These are phyloP conservation scores for Suillus hirtellus DNA, from an alignment of 768 basidiomycete genomes.

Conservation along the genomic window DNA sequence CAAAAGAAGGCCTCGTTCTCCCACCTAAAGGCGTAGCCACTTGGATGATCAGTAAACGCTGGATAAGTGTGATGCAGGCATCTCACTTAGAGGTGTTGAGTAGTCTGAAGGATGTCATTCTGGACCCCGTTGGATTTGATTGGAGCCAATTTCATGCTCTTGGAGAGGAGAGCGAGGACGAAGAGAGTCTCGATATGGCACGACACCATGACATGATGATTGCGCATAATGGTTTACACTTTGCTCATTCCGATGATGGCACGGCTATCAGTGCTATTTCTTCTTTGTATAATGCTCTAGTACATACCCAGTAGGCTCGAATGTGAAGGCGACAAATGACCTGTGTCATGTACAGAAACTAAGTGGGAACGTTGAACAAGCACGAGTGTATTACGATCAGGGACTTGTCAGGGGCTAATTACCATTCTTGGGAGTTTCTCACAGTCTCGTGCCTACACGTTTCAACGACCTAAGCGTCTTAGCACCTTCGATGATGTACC, in stretches of 20 bases:
- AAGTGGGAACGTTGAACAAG: neutral
- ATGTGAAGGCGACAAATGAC: neutral
- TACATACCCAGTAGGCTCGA: constrained; percentile 3
- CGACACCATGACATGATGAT: constrained; percentile 8
- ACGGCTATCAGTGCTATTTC: constrained; percentile 12
- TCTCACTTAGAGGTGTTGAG: constrained; percentile 50
- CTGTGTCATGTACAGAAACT: neutral
- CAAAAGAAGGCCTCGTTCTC: constrained; percentile 55
- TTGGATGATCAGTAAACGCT: constrained; percentile 78
- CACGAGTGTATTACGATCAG: too few relatives aligned
- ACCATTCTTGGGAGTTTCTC: neutral
- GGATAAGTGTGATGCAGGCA: constrained; percentile 46
- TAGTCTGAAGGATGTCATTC: constrained; percentile 43
- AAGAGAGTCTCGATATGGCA: constrained; percentile 21
- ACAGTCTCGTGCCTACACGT: neutral
- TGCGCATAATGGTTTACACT: constrained; percentile 16
- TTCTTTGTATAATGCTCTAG: constrained; percentile 18
- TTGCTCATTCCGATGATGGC: constrained; percentile 13
- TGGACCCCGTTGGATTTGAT: constrained; percentile 50
- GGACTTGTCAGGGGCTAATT: neutral
- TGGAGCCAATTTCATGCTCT: constrained; percentile 50
- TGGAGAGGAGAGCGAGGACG: constrained; percentile 57
- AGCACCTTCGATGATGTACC: neutral
- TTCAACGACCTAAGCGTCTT: neutral
- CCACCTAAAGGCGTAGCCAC: constrained; percentile 64